A percentile compares a stretch with the other conserved stretches of the same genome.
Conservation (phyloP, 2,329 filamentous ascomycete genomes). For the Zymoseptoria pseudotritici region DNA sequence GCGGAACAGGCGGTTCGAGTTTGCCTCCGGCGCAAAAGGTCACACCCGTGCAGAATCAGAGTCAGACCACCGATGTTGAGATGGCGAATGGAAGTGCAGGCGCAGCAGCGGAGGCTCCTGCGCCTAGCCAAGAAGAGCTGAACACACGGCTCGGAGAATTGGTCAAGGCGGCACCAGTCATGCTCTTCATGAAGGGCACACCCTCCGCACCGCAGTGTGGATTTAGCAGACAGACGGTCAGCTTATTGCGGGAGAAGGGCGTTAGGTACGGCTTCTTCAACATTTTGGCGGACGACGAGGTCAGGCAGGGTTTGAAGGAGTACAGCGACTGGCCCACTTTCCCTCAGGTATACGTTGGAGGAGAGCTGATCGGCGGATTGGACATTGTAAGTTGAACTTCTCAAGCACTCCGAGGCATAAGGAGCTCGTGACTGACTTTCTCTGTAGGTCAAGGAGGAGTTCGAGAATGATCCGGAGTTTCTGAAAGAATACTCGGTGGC, state of each 20-base stretch:
- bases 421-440: slow-evolving; percentile 19
- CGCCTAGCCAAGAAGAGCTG: slow-evolving; percentile 66
- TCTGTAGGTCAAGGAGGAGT: slow-evolving; percentile 80
- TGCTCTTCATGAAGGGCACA: slow-evolving; percentile 99
- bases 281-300: slow-evolving; percentile 94
- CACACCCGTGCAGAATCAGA: slow-evolving; percentile 1
- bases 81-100: slow-evolving; percentile 26
- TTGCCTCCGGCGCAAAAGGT: slow-evolving; percentile 37
- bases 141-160: slow-evolving; percentile 73
- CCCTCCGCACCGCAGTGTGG: slow-evolving; percentile 81
- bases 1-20: slow-evolving; percentile 29
- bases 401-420: not conserved
- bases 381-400: slow-evolving; percentile 71
- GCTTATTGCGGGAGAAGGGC: slow-evolving; percentile 75
- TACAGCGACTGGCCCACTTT: slow-evolving; percentile 99
- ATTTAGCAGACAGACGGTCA: slow-evolving; percentile 85
- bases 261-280: slow-evolving; percentile 99
- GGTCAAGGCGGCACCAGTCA: slow-evolving; percentile 91
- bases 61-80: not conserved
- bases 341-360: slow-evolving; percentile 86
- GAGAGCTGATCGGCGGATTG: slow-evolving; percentile 83
- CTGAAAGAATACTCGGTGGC: slow-evolving; percentile 60
- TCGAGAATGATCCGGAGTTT: slow-evolving; percentile 76
- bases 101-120: slow-evolving; percentile 30
- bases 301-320: slow-evolving; percentile 91